These are phyloP conservation scores for Penicillium coffeae DNA, from an alignment of 495 filamentous ascomycete genomes.

Conservation along the genomic window DNA sequence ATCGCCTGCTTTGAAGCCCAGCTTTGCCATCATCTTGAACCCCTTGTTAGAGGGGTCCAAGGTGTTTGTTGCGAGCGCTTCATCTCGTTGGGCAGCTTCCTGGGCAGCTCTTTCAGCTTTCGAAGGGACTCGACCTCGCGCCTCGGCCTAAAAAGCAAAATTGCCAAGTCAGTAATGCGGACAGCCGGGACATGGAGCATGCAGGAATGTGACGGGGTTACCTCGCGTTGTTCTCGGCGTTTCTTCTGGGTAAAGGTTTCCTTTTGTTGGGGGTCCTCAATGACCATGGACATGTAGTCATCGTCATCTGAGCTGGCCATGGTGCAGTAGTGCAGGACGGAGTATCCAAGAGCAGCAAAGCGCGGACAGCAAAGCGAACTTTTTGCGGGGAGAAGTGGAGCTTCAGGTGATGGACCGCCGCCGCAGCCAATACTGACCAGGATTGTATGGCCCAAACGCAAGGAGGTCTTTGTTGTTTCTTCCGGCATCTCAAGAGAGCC, in stretches of 20 bases:
- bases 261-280: constrained; percentile 49
- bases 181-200: neutral
- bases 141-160: constrained; percentile 34
- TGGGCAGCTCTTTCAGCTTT: constrained; percentile 77
- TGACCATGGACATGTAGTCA: constrained; percentile 64
- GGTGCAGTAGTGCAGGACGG: constrained; percentile 1
- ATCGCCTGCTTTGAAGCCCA: constrained; percentile 77
- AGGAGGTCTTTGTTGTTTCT: neutral
- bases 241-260: constrained; percentile 58
- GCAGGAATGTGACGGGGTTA: constrained; percentile 16
- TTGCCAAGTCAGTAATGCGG: neutral
- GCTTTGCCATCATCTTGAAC: constrained; percentile 91
- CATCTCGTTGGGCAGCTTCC: constrained; percentile 67
- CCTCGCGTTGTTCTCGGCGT: constrained; percentile 54
- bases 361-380: neutral
- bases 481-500: too few species aligned
- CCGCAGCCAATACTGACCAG: neutral
- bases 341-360: neutral
- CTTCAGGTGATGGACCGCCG: neutral
- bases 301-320: constrained; percentile 39
- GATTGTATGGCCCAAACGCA: neutral
- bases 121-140: constrained; percentile 50
- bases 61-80: constrained; percentile 67
- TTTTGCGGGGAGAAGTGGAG: constrained; percentile 21
- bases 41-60: constrained; percentile 69